Evolutionary conservation across 2,329 filamentous ascomycete species (phyloP).

Genomic region (Botrytis paeoniae): DNA sequence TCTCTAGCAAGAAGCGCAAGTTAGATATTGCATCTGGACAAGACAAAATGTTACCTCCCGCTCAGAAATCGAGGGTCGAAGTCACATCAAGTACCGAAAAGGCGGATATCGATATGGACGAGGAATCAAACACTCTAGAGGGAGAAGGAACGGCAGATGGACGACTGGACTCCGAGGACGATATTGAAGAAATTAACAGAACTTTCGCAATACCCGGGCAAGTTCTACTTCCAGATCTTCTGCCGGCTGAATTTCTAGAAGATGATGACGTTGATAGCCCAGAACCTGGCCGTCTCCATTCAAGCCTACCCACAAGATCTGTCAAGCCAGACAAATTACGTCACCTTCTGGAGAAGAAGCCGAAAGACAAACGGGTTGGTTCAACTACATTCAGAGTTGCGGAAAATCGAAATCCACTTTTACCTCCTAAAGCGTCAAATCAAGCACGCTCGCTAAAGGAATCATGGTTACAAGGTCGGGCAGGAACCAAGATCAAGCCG

Average conservation of each 20-base stretch:
- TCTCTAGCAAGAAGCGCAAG: slow-evolving; percentile 31
- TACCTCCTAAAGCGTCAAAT: slow-evolving; percentile 34
- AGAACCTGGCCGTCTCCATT: neutral
- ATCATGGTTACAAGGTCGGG: slow-evolving; percentile 33
- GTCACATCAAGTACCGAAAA: neutral
- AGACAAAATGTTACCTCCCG: slow-evolving; percentile 15
- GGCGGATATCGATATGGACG: slow-evolving; percentile 6
- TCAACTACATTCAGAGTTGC: slow-evolving; percentile 35
- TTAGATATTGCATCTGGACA: slow-evolving; percentile 13
- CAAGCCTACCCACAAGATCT: slow-evolving; percentile 14
- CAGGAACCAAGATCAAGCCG: slow-evolving; percentile 23
- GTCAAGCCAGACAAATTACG: slow-evolving; percentile 34
- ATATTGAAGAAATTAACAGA: slow-evolving; percentile 8
- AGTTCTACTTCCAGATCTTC: slow-evolving; percentile 30
- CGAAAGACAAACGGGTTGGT: slow-evolving; percentile 34
- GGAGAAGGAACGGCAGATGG: slow-evolving; percentile 17
- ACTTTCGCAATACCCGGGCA: slow-evolving; percentile 9
- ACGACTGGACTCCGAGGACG: slow-evolving; percentile 11
- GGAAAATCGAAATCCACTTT: slow-evolving; percentile 23
- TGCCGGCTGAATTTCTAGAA: slow-evolving; percentile 36
- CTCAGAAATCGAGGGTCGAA: slow-evolving; percentile 16
- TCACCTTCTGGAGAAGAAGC: slow-evolving; percentile 30
- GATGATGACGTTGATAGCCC: slow-evolving; percentile 27
- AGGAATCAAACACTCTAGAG: slow-evolving; percentile 17
- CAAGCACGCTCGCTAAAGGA: slow-evolving; percentile 33